Evolutionary conservation across 2,329 filamentous ascomycete genomes (phyloP).

Genomic region (Fusarium sp.): DNA sequence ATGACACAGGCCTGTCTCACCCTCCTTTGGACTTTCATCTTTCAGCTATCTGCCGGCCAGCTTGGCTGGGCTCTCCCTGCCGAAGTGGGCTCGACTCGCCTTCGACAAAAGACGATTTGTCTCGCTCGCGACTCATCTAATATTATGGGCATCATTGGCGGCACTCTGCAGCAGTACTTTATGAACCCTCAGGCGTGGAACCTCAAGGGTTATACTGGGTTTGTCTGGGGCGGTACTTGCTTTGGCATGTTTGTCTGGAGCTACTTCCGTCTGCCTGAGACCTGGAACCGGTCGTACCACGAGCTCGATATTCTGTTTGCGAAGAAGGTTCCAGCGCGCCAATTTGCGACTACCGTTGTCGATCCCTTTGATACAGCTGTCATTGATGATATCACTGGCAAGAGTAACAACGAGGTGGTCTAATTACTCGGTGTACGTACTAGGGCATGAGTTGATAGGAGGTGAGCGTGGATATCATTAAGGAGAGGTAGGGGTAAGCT

Average conservation of each 20-base stretch:
- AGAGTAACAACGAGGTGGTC: background rate
- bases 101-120: conserved; percentile 48
- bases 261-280: conserved; percentile 63
- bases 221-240: conserved; percentile 38
- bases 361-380: conserved; percentile 10
- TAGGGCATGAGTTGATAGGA: background rate
- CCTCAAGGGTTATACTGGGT: conserved; percentile 54
- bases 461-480: background rate
- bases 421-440: background rate
- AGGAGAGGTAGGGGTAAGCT: background rate
- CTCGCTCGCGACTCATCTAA: conserved; percentile 43
- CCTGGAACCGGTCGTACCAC: conserved; percentile 39
- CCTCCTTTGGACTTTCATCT: conserved; percentile 48
- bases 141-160: conserved; percentile 31
- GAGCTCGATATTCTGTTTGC: conserved; percentile 24
- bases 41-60: conserved; percentile 53
- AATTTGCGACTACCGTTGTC: conserved; percentile 16
- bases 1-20: conserved; percentile 51
- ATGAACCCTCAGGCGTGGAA: conserved; percentile 54
- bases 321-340: conserved; percentile 6
- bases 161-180: conserved; percentile 45
- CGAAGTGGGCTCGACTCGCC: conserved; percentile 46
- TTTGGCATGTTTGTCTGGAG: conserved; percentile 48
- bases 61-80: conserved; percentile 50
- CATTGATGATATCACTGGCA: background rate